These are phyloP conservation scores for Schoenoplectus tabernaemontani DNA, from an alignment of 202 grass and related monocot species.

Conservation along the genomic window DNA sequence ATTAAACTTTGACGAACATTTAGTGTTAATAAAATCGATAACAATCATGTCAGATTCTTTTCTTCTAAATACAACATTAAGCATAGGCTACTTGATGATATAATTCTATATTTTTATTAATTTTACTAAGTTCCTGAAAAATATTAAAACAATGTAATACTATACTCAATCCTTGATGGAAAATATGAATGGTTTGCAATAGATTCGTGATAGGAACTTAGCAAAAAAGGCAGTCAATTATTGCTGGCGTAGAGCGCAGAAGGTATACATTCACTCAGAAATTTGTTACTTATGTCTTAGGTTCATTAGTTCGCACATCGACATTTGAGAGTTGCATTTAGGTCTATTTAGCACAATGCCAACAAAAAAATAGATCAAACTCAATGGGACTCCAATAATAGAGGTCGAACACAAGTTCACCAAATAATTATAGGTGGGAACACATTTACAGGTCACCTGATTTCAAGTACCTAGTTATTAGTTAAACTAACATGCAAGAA, in stretches of 20 bases:
- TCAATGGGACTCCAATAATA: background rate
- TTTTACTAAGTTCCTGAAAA: background rate
- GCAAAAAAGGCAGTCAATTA: background rate
- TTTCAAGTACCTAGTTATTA: constrained; percentile 18
- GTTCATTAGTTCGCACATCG: background rate
- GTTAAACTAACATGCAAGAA: constrained; percentile 34
- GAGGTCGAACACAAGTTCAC: background rate
- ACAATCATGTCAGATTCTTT: background rate
- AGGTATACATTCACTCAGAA: background rate
- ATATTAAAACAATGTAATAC: background rate
- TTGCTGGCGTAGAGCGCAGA: background rate
- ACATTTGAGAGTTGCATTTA: background rate
- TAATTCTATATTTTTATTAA: background rate
- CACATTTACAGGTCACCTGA: constrained; percentile 24
- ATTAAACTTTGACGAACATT: background rate
- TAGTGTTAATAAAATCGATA: background rate
- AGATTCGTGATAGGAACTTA: background rate
- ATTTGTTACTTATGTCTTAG: background rate
- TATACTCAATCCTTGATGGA: background rate
- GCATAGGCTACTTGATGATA: background rate
- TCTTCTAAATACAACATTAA: background rate
- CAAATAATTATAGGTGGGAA: constrained; percentile 19
- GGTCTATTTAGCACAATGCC: background rate
- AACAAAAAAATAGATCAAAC: background rate
- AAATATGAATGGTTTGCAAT: background rate